Conservation (phyloP, 169 alveolate genomes). For the Plasmodium relictum region DNA sequence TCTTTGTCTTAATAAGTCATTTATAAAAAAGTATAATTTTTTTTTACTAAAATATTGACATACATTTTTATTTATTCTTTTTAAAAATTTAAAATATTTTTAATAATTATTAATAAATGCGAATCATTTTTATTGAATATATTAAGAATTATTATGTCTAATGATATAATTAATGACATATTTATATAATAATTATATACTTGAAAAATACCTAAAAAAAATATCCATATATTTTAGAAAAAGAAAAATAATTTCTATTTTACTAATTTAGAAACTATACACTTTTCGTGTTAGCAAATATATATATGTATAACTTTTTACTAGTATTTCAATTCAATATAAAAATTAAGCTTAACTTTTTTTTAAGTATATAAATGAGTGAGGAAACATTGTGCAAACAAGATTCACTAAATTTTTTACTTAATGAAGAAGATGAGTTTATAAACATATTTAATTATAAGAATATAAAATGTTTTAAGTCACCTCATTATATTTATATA, state of each 20-base stretch:
- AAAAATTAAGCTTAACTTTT: not conserved
- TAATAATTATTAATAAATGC: no score
- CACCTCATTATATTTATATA: slow-evolving; percentile 47
- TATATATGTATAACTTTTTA: not conserved
- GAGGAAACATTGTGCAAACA: slow-evolving; percentile 12
- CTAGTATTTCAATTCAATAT: not conserved
- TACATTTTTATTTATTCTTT: no score
- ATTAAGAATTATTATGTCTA: no score
- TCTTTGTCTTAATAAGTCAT: no score
- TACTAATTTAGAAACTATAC: not conserved
- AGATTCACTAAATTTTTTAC: slow-evolving; percentile 23
- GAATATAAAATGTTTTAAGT: slow-evolving; percentile 40
- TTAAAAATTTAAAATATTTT: no score
- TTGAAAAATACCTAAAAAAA: no score
- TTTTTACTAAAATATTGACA: no score
- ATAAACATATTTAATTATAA: slow-evolving; percentile 69
- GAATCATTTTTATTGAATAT: no score
- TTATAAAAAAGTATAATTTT: no score
- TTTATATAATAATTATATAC: no score
- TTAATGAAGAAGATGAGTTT: slow-evolving; percentile 68
- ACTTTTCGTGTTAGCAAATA: not conserved
- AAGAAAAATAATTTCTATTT: not conserved
- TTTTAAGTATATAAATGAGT: slow-evolving; percentile 9
- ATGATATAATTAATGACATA: no score
- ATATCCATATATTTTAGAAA: not conserved